These are phyloP conservation scores for Mariannaea elegans DNA, from an alignment of 2,329 filamentous ascomycete genomes.

Conservation along the genomic window DNA sequence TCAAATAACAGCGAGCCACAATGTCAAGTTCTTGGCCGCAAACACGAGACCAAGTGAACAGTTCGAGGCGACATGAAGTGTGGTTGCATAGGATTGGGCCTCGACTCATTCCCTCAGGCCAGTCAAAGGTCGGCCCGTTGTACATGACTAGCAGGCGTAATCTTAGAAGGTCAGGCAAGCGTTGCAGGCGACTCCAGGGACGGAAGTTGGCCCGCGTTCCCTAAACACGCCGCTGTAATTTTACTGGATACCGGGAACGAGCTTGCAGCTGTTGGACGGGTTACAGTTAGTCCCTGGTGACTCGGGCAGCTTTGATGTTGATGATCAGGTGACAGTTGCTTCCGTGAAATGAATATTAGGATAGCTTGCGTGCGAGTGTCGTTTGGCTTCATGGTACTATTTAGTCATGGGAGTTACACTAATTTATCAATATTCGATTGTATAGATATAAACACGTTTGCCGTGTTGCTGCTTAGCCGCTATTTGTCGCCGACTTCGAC, in stretches of 20 bases:
- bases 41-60: not conserved
- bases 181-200: slow-evolving; percentile 9
- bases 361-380: not conserved
- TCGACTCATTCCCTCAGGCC: not conserved
- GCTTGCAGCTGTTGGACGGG: not conserved
- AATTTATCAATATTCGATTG: no score
- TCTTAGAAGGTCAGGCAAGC: slow-evolving; percentile 10
- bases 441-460: no score
- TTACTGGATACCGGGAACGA: slow-evolving; percentile 4
- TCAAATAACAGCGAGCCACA: not conserved
- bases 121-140: not conserved
- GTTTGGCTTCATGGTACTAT: not conserved
- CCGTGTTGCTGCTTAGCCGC: no score
- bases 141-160: not conserved
- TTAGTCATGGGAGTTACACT: no score
- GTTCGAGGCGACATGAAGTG: not conserved
- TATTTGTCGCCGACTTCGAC: no score
- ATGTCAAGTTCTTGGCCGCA: not conserved
- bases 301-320: slow-evolving; percentile 12
- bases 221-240: slow-evolving; percentile 10
- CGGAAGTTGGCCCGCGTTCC: not conserved
- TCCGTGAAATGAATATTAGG: slow-evolving; percentile 3
- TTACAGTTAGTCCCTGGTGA: slow-evolving; percentile 2
- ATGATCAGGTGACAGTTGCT: slow-evolving; percentile 34
- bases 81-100: slow-evolving; percentile 3